Base-by-base conservation (phyloP, 257 asterid genomes). In the Paulownia fortunei region DNA sequence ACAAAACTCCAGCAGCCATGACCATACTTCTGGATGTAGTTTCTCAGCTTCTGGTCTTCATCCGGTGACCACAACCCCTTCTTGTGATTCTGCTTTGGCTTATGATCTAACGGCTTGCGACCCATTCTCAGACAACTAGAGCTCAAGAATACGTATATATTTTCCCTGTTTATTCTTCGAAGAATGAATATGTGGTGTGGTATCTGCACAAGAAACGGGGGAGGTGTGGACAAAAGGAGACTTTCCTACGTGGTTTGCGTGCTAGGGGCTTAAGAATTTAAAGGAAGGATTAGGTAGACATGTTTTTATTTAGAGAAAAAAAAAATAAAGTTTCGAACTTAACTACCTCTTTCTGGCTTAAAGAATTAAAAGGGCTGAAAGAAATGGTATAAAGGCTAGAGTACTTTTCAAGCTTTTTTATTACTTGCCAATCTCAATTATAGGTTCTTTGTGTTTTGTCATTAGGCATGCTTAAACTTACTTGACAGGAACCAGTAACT, bases 11-110 rank as follows among this genome's bases (percentile, higher is more conserved):
- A 94, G 85, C 94, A 89, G 83, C 84, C 88, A 63, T 87, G 96
- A 32, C 97, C 97, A 69, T 92, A 68, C 4, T 74, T 80, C 49
- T 82, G 72, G 47, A 94, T 76, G 71, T 94, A 85, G 83, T 81
- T 83, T 78, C 64, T 92, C 55, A 94, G 98, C 91, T 87, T 94
- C 18, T 83, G 80, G 54, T 94, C 98, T 84, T 94, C 97, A 44
- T 94, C 97, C 0, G 98, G 97, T 0, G 97, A 90, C 98, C 97
- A 94, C 3, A 94, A 65, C 0, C 97, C 98, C 81, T 88, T 92
- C 96, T 81, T 92, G 84, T 84, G 88, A 86, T 87, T 94, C 77
- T 66, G 84, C 80, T 82, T 90, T 63, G 74, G 55, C 75, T 77
- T 88, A 32, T 4, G 1, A 60, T 86, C 93, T 1, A 39, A 58